These are phyloP conservation scores for Raphanus hybrid DNA, from an alignment of 441 rosid species.

Conservation along the genomic window DNA sequence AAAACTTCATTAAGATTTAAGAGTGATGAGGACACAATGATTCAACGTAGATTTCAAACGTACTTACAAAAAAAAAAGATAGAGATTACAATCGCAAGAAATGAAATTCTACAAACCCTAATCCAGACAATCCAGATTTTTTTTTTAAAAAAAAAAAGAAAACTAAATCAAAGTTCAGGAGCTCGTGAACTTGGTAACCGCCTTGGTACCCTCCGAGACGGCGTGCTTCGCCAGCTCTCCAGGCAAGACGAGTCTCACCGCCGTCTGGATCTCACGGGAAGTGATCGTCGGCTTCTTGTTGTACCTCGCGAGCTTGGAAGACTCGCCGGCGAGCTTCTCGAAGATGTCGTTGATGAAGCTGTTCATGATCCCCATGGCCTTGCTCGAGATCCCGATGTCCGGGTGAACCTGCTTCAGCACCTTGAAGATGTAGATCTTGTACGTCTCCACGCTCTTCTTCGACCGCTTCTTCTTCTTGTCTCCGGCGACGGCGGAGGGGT, in stretches of 20 bases:
- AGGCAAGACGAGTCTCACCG: neutral
- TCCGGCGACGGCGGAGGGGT: slow-evolving; percentile 25
- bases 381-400: neutral
- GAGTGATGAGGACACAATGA: neutral
- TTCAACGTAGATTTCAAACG: neutral
- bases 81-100: neutral
- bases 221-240: neutral
- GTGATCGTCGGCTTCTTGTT: slow-evolving; percentile 41
- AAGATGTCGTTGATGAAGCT: slow-evolving; percentile 17
- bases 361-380: slow-evolving; percentile 31
- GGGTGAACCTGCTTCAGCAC: neutral
- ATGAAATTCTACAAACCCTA: neutral
- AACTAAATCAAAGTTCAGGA: neutral
- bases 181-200: neutral
- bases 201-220: neutral
- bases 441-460: slow-evolving; percentile 44
- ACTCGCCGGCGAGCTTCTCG: slow-evolving; percentile 38
- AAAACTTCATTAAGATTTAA: too few relatives aligned
- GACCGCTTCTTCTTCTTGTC: slow-evolving; percentile 41
- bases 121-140: neutral
- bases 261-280: slow-evolving; percentile 34
- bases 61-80: neutral
- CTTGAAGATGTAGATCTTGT: slow-evolving; percentile 40
- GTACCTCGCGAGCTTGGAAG: slow-evolving; percentile 44
- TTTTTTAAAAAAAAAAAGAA: too few relatives aligned